Evolutionary conservation across 805 yeast genomes (phyloP), one percentile per base, ranked within the genome.

Genomic region (Yarrowia sp.): DNA sequence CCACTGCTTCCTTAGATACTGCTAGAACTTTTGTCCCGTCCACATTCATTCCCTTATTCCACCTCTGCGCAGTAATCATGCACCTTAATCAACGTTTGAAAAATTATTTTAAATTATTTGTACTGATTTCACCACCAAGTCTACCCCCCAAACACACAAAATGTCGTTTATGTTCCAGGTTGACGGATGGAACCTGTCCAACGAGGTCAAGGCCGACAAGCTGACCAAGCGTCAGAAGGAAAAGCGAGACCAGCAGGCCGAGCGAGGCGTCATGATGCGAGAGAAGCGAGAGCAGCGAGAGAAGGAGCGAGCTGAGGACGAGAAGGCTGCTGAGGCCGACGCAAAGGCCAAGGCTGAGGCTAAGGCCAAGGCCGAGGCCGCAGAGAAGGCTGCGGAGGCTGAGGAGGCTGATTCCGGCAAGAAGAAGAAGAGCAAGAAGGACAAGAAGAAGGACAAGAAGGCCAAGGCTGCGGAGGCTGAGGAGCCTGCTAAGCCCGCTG

Each of bases 141-240:
- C 2, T 27, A 38, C 27, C 10, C 44, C 16, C 14, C 44, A 44
- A 9, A 29, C 24, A 27, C 16, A 27, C 51, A 44, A 22, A 27
- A 55, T 55, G 61, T 55, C 61, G 69, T 63, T 88, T 31, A 77
- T 90, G 65, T 90, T 90, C 70, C 81, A 86, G 70, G 91, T 87
- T 19, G 89, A 84, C 59, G 96, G 96, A 16, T 90, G 97, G 97
- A 80, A 85, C 66, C 71, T 90, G 60, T 69, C 79, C 49, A 74
- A 77, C 63, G 77, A 80, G 44, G 83, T 87, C 62, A 71, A 71
- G 63, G 65, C 68, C 18, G 68, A 69, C 19, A 51, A 31, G 31
- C 65, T 68, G 61, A 36, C 39, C 16, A 58, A 62, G 51, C 49
- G 42, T n/a, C 38, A 60, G 42, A 29, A 71, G 70, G 63, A 65